Evolutionary conservation across 2,329 filamentous ascomycete species (phyloP).

Genomic region (Venturia effusa): DNA sequence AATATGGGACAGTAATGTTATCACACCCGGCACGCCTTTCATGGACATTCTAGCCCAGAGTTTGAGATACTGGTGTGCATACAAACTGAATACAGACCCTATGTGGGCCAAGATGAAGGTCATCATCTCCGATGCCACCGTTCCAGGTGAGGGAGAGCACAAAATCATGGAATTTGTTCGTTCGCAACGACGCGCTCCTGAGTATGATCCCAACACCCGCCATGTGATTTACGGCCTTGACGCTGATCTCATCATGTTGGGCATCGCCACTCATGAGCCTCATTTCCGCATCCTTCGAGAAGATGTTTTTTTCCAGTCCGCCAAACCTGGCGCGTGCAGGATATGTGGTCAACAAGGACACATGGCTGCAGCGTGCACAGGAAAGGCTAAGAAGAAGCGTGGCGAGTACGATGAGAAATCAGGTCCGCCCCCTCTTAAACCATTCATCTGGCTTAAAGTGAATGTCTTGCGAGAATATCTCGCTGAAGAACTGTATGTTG

Average conservation of each 20-base stretch:
- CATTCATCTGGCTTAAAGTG: slow-evolving; percentile 97
- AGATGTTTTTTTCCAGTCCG: slow-evolving; percentile 76
- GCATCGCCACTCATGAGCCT: slow-evolving; percentile 91
- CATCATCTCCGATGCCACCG: slow-evolving; percentile 96
- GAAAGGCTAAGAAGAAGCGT: slow-evolving; percentile 64
- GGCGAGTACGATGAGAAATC: slow-evolving; percentile 77
- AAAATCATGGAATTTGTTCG: slow-evolving; percentile 99
- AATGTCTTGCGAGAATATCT: slow-evolving; percentile 86
- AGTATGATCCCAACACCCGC: slow-evolving; percentile 91
- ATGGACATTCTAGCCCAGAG: slow-evolving; percentile 92
- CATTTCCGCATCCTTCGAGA: slow-evolving; percentile 94
- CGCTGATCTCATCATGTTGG: slow-evolving; percentile 97
- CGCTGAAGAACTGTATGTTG: slow-evolving; percentile 75
- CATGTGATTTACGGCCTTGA: slow-evolving; percentile 98
- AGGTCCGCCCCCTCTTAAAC: slow-evolving; percentile 60
- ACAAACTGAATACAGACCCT: slow-evolving; percentile 94
- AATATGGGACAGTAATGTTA: slow-evolving; percentile 81
- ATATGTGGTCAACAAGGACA: slow-evolving; percentile 91
- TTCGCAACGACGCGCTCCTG: slow-evolving; percentile 79
- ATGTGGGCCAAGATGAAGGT: slow-evolving; percentile 84
- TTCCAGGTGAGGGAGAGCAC: slow-evolving; percentile 95
- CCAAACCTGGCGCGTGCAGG: slow-evolving; percentile 69
- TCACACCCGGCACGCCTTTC: slow-evolving; percentile 94
- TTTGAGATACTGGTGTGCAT: slow-evolving; percentile 91
- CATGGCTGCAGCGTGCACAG: slow-evolving; percentile 74